These are phyloP conservation scores for Stephanodiscus minutulus DNA, from an alignment of 108 stramenopile genomes.

Conservation along the genomic window DNA sequence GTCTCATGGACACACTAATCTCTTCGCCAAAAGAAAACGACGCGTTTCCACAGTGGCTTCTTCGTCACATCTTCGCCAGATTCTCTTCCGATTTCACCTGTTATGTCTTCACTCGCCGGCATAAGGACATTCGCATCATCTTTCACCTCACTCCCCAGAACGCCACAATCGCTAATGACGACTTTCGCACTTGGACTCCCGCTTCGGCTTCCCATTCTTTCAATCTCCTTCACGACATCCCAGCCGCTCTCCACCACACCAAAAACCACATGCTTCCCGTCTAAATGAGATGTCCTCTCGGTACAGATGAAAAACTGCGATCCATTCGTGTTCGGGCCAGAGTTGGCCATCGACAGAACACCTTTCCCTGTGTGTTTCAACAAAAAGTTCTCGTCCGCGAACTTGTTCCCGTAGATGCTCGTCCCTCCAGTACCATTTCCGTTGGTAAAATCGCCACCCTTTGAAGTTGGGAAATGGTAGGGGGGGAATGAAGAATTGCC, in stretches of 20 bases:
- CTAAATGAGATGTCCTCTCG: slow-evolving; percentile 88
- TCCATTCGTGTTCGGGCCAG: slow-evolving; percentile 84
- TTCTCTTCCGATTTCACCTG: background rate
- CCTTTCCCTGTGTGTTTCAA: slow-evolving; percentile 92
- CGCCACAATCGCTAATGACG: slow-evolving; percentile 66
- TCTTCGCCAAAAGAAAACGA: background rate
- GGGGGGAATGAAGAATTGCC: too few relatives aligned
- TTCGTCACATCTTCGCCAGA: background rate
- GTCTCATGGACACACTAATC: slow-evolving; percentile 25
- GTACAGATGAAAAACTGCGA: slow-evolving; percentile 81
- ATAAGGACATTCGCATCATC: background rate
- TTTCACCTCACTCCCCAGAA: slow-evolving; percentile 46
- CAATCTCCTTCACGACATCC: slow-evolving; percentile 80
- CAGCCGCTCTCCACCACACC: slow-evolving; percentile 74
- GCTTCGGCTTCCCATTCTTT: slow-evolving; percentile 62
- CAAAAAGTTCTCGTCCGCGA: slow-evolving; percentile 94
- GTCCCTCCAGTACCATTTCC: slow-evolving; percentile 92
- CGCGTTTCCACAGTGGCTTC: background rate
- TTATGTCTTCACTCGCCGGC: background rate
- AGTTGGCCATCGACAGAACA: slow-evolving; percentile 94
- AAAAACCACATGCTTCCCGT: slow-evolving; percentile 88
- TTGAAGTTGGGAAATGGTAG: too few relatives aligned
- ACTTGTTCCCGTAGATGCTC: slow-evolving; percentile 59
- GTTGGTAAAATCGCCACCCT: slow-evolving; percentile 96
- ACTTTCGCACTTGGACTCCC: slow-evolving; percentile 58